Percentiles rank a stretch among this genome's conserved stretches.
phyloP scores from a whole-genome alignment of 1,284 basidiomycete species.

The Ganoderma meredithae region DNA sequence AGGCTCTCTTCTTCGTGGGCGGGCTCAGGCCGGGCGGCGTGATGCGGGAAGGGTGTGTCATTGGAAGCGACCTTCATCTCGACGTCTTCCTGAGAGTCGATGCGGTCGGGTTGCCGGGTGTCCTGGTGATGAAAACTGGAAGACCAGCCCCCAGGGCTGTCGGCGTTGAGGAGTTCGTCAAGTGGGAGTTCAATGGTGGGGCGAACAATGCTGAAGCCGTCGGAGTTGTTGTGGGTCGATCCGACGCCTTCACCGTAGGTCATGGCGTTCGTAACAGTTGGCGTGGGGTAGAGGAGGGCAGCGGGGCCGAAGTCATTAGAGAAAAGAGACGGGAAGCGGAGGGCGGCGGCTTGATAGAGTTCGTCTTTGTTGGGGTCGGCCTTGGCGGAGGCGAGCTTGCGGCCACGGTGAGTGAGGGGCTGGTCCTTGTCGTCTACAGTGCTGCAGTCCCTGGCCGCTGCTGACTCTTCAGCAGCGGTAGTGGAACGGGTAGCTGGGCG shows the following conservation, averaged over 20 bases:
- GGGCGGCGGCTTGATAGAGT: constrained; percentile 39
- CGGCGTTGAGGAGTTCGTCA: constrained; percentile 71
- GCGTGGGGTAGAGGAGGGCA: constrained; percentile 73
- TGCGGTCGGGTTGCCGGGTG: constrained; percentile 30
- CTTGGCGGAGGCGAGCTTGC: constrained; percentile 41
- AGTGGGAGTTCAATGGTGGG: constrained; percentile 84
- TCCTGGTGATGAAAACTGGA: constrained; percentile 36
- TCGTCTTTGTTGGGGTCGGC: constrained; percentile 33
- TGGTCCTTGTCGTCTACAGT: constrained; percentile 41
- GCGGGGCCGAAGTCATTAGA: constrained; percentile 76
- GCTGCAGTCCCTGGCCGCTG: constrained; percentile 23
- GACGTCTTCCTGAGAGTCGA: constrained; percentile 41
- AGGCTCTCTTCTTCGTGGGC: constrained; percentile 39
- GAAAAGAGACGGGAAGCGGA: constrained; percentile 76
- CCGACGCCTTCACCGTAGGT: constrained; percentile 78
- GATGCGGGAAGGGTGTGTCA: constrained; percentile 39
- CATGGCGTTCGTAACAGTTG: constrained; percentile 68
- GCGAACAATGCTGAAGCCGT: constrained; percentile 68
- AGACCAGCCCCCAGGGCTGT: constrained; percentile 46
- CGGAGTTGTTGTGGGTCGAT: constrained; percentile 46
- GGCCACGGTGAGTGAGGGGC: constrained; percentile 48
- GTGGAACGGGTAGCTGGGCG: constrained; percentile 47
- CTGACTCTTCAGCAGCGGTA: constrained; percentile 42
- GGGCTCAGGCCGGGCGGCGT: constrained; percentile 35
- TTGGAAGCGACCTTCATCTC: constrained; percentile 47